Evolutionary conservation across 1,284 basidiomycete species (phyloP).

Genomic region (Apiotrichum gracile): DNA sequence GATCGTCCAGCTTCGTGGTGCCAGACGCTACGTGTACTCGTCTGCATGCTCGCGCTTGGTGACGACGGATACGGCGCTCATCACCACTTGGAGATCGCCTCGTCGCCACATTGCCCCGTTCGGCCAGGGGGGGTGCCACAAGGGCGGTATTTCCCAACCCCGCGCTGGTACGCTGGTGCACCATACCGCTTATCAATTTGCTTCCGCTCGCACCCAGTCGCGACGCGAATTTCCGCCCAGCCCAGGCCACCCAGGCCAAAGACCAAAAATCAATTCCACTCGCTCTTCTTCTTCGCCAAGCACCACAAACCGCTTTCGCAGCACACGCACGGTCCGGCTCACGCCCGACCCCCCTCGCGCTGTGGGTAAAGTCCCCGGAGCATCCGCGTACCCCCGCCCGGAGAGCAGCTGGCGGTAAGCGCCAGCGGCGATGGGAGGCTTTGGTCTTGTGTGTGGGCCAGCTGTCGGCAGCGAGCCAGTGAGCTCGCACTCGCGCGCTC

Average conservation of each 20-base stretch:
- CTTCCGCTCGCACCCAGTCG: not conserved
- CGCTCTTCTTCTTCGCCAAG: conserved; percentile 7
- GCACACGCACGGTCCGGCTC: conserved; percentile 30
- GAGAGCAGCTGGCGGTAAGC: conserved; percentile 12
- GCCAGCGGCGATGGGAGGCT: not conserved
- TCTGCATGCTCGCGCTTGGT: too few species aligned
- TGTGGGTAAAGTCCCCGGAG: conserved; percentile 49
- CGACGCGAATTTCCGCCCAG: not conserved
- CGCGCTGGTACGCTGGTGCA: too few species aligned
- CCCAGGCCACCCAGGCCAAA: not conserved
- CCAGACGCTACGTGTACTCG: too few species aligned
- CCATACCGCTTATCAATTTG: not conserved
- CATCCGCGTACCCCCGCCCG: conserved; percentile 10
- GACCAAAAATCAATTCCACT: not conserved
- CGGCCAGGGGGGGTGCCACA: not conserved
- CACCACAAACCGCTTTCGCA: conserved; percentile 46
- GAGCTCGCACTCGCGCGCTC: too few species aligned
- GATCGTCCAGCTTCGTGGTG: too few species aligned
- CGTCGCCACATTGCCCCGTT: not conserved
- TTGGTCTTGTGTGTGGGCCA: not conserved
- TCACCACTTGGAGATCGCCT: too few species aligned
- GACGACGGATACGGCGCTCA: too few species aligned
- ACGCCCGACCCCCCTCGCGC: conserved; percentile 20
- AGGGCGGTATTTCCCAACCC: not conserved
- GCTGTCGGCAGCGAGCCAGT: not conserved